phyloP scores from a whole-genome alignment of 2,329 filamentous ascomycete genomes.

The Cyphellophora attinorum region DNA sequence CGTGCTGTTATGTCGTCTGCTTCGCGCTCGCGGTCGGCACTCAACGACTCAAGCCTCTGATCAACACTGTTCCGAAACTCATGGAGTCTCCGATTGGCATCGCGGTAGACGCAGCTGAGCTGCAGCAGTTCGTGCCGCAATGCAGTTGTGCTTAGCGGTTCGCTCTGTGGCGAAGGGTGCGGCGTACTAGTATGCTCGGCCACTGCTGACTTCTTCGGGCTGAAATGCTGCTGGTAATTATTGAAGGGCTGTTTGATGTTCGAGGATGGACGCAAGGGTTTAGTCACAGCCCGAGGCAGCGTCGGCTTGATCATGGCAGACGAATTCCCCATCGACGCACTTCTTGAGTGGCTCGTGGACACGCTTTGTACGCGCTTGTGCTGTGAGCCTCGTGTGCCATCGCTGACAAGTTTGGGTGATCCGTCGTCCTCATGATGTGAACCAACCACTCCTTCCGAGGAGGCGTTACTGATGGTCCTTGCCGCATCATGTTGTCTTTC shows the following conservation, averaged over 20 bases:
- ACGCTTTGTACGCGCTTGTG: no score
- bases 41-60: conserved; percentile 1
- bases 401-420: no score
- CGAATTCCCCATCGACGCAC: no score
- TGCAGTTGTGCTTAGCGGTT: conserved; percentile 20
- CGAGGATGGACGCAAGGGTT: not conserved
- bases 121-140: conserved; percentile 32
- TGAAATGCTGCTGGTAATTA: conserved; percentile 29
- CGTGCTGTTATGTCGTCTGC: conserved; percentile 23
- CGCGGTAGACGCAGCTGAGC: conserved; percentile 27
- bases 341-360: no score
- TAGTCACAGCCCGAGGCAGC: no score
- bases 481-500: no score
- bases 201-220: conserved; percentile 30
- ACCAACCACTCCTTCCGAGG: no score
- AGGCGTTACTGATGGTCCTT: no score
- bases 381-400: no score
- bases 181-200: conserved; percentile 15
- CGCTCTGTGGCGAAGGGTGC: conserved; percentile 8
- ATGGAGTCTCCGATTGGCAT: conserved; percentile 7
- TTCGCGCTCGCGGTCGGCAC: conserved; percentile 20
- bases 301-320: no score
- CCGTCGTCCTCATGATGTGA: no score
- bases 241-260: conserved; percentile 22
- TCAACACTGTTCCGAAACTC: conserved; percentile 8